Percentiles rank a stretch among this genome's conserved stretches.
Conservation (phyloP, 169 alveolate species). For the Plasmodium cynomolgi region DNA sequence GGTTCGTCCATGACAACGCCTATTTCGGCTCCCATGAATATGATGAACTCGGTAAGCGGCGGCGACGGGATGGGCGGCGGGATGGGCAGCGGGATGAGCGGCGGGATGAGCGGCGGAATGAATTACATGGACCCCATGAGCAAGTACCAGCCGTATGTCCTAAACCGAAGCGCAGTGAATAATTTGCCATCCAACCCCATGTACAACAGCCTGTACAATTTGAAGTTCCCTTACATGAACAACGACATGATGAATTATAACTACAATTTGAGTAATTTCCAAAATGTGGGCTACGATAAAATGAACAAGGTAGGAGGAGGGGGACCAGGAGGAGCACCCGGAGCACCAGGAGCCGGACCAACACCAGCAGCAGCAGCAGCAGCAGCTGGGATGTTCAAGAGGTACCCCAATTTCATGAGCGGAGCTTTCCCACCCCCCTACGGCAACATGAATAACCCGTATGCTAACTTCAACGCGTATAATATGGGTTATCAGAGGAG, state of each 20-base stretch:
- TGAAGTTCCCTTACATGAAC: slow-evolving; percentile 50
- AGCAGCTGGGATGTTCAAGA: neutral
- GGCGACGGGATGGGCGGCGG: neutral
- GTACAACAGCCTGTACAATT: slow-evolving; percentile 25
- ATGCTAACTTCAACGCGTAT: slow-evolving; percentile 26
- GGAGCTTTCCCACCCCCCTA: slow-evolving; percentile 6
- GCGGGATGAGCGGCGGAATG: neutral
- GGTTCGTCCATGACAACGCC: neutral
- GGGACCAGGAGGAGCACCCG: neutral
- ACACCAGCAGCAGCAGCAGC: neutral
- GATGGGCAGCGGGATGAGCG: neutral
- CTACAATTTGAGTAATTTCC: slow-evolving; percentile 36
- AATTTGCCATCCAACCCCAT: neutral
- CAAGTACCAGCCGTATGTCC: slow-evolving; percentile 17
- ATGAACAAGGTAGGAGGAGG: neutral
- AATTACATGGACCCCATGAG: slow-evolving; percentile 8
- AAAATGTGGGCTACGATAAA: slow-evolving; percentile 23
- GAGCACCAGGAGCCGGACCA: neutral
- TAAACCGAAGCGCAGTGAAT: neutral
- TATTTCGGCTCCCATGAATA: neutral
- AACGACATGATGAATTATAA: slow-evolving; percentile 65
- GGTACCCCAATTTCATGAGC: slow-evolving; percentile 30
- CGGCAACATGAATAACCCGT: slow-evolving; percentile 24
- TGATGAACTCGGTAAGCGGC: neutral
- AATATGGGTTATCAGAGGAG: slow-evolving; percentile 17